Evolutionary conservation across 805 yeast genomes (phyloP).

Genomic region (Kuraishia cidri): DNA sequence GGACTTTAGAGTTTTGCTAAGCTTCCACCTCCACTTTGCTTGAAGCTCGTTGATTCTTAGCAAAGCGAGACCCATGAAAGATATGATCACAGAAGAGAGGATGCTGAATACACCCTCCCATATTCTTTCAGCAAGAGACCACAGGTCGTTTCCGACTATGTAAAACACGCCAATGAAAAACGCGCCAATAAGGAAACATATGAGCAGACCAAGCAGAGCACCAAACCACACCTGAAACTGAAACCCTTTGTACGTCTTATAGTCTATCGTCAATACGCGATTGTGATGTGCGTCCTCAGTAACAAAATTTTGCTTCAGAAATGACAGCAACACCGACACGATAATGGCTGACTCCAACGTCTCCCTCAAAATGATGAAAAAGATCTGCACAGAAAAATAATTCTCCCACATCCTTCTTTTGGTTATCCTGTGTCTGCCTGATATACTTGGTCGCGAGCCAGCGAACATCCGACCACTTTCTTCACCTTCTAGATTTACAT

Average conservation of each 20-base stretch:
- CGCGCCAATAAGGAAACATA: slow-evolving; percentile 70
- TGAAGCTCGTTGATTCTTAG: slow-evolving; percentile 74
- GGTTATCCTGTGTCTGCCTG: no score
- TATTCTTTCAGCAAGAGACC: slow-evolving; percentile 81
- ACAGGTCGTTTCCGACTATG: slow-evolving; percentile 70
- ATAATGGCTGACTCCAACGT: slow-evolving; percentile 72
- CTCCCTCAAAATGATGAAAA: slow-evolving; percentile 65
- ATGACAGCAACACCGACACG: slow-evolving; percentile 63
- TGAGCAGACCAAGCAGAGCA: slow-evolving; percentile 57
- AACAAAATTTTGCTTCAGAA: slow-evolving; percentile 51
- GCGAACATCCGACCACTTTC: no score
- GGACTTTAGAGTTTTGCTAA: slow-evolving; percentile 14
- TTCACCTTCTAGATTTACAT: no score
- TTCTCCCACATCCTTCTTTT: slow-evolving; percentile 36
- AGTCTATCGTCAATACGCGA: slow-evolving; percentile 18
- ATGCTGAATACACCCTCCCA: slow-evolving; percentile 86
- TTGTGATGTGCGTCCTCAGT: slow-evolving; percentile 18
- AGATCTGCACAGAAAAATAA: slow-evolving; percentile 63
- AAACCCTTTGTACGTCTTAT: slow-evolving; percentile 28
- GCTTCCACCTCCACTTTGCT: slow-evolving; percentile 68
- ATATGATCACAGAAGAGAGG: slow-evolving; percentile 68
- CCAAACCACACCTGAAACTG: slow-evolving; percentile 78
- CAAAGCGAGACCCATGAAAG: slow-evolving; percentile 81
- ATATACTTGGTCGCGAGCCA: no score
- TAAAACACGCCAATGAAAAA: slow-evolving; percentile 65